A percentile compares a stretch with the other conserved stretches of the same genome.
phyloP scores from a whole-genome alignment of 2,329 filamentous ascomycete genomes.

The Ceratocystis papillata region DNA sequence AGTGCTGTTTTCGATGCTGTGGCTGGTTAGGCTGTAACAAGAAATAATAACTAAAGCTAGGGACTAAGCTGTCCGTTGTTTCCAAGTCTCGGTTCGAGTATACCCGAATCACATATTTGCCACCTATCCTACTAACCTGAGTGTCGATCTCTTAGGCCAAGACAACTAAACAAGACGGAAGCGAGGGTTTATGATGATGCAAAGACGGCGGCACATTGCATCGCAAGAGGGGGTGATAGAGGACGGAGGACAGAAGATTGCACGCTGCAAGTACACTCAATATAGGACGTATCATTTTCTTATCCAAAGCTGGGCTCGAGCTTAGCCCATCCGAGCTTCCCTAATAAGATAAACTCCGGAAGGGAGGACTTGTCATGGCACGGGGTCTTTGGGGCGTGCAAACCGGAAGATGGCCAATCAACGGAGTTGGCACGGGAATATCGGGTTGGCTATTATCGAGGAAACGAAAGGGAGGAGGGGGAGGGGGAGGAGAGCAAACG shows the following conservation, averaged over 20 bases:
- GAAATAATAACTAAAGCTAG: too few relatives aligned
- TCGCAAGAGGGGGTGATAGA: too few relatives aligned
- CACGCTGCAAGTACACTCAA: neutral
- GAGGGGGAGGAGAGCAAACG: neutral
- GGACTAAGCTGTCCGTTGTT: too few relatives aligned
- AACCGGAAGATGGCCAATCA: neutral
- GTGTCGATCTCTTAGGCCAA: too few relatives aligned
- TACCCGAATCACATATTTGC: too few relatives aligned
- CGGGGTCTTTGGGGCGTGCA: neutral
- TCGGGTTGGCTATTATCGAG: neutral
- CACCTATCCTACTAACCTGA: too few relatives aligned
- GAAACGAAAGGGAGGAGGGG: neutral
- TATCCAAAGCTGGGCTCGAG: neutral
- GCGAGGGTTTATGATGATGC: too few relatives aligned
- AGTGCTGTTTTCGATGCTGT: neutral
- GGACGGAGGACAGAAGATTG: neutral
- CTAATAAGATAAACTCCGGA: neutral
- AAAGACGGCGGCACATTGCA: too few relatives aligned
- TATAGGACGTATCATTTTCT: slow-evolving; percentile 6
- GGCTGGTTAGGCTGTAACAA: neutral
- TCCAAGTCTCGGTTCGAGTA: too few relatives aligned
- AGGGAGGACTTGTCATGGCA: neutral
- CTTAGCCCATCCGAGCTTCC: neutral
- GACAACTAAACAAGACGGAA: too few relatives aligned
- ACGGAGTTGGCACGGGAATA: neutral